Base-by-base conservation (phyloP, 495 filamentous ascomycete species). In the Xanthoparmelia taractica region DNA sequence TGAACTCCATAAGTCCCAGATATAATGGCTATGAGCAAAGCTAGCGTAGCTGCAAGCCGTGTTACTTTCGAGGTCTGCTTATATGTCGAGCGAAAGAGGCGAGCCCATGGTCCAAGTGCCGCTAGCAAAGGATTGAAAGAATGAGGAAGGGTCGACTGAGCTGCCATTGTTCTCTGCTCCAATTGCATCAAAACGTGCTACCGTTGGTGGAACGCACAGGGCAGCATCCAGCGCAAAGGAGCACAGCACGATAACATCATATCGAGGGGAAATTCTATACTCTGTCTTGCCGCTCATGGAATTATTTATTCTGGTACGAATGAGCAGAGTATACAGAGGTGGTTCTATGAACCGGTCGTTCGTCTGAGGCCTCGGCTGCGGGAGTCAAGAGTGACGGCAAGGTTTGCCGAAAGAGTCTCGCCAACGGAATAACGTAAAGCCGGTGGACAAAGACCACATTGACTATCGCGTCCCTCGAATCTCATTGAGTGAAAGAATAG, bases 141-240 rank as follows among this genome's bases (percentile, higher is more conserved):
- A 64, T 78, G 78, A 58, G 85, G 87, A 60, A 96, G 81, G 12
- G 89, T 95, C 36, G 92, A 96, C 76, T 95, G 92, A 66, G 81
- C 84, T 58, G 92, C 90, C 92, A 96, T 96, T 45, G 41, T 57
- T 23, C 47, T 48, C 34, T 38, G 3, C 15, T 17, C 18, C 23
- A 20, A 8, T 23, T 8, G 37, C n/a, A 34, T 29, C 12, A 2
- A 45, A 31, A 29, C 12, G 37, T 59, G 38, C 23, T 45, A 33
- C 29, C 23, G n/a, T 31, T 1, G n/a, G 43, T 45, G 23, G 57
- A n/a, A 33, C 15, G 41, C 43, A 31, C 6, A 31, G 57, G 23
- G 41, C 15, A 45, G 15, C 3, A 17, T 20, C 23, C 10, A 50
- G 13, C 23, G 11, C 25, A 29, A 29, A 54, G 50, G 33, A 54